These are phyloP conservation scores for Xylaria hypoxylon DNA, from an alignment of 2,329 filamentous ascomycete genomes.

Conservation along the genomic window DNA sequence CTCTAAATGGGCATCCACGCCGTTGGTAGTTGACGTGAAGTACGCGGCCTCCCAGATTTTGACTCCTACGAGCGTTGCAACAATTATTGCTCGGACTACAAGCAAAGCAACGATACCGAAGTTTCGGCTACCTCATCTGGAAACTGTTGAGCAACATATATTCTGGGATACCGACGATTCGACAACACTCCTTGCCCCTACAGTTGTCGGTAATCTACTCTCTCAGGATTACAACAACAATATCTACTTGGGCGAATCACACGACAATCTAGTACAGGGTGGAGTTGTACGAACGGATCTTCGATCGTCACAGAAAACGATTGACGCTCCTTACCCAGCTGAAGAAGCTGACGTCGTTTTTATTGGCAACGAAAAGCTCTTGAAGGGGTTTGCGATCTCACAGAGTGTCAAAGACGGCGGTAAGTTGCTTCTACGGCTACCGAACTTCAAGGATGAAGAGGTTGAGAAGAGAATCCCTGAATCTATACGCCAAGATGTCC, in stretches of 20 bases:
- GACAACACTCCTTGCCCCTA: conserved; percentile 71
- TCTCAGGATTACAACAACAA: conserved; percentile 79
- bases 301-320: conserved; percentile 81
- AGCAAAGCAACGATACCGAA: conserved; percentile 65
- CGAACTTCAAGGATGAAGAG: conserved; percentile 87
- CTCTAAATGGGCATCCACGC: conserved; percentile 70
- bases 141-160: conserved; percentile 82
- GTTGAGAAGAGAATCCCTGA: conserved; percentile 86
- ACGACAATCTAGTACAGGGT: conserved; percentile 76
- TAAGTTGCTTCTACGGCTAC: conserved; percentile 79
- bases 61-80: conserved; percentile 66
- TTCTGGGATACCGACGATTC: conserved; percentile 94
- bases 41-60: conserved; percentile 77
- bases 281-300: conserved; percentile 87
- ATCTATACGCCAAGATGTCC: conserved; percentile 76
- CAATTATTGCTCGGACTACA: conserved; percentile 62
- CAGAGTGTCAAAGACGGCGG: conserved; percentile 76
- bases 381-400: conserved; percentile 81
- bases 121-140: conserved; percentile 55
- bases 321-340: conserved; percentile 86
- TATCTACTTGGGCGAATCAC: conserved; percentile 70
- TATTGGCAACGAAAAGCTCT: conserved; percentile 81
- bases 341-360: conserved; percentile 82
- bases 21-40: conserved; percentile 83
- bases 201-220: conserved; percentile 67